Evolutionary conservation across 2,329 filamentous ascomycete genomes (phyloP).

Genomic region (Pochonia chlamydosporia): DNA sequence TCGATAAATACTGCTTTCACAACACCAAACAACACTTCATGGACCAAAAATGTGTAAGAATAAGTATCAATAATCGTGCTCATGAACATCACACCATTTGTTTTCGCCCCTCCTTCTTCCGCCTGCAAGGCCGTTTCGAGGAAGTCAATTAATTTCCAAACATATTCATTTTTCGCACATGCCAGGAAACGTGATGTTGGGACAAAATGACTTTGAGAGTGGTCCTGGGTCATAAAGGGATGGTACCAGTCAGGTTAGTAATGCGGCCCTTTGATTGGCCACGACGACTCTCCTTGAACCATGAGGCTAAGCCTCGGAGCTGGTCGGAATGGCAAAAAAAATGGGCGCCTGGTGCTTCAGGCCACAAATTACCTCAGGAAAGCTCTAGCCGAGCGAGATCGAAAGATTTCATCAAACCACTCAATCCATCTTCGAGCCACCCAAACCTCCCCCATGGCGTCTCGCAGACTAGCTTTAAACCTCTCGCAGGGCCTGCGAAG

Average conservation of each 20-base stretch:
- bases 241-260: conserved; percentile 20
- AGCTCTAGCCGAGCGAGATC: conserved; percentile 39
- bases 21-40: no score
- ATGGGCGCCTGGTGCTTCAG: conserved; percentile 30
- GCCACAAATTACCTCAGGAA: conserved; percentile 38
- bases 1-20: no score
- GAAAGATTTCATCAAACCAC: conserved; percentile 51
- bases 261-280: conserved; percentile 30
- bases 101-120: no score
- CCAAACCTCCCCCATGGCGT: conserved; percentile 71
- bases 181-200: no score
- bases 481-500: conserved; percentile 84
- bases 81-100: no score
- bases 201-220: not conserved
- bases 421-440: conserved; percentile 43
- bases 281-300: not conserved
- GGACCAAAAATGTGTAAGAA: no score
- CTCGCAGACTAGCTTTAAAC: conserved; percentile 93
- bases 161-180: no score
- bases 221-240: not conserved
- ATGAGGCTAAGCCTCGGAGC: conserved; percentile 30
- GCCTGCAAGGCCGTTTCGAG: no score
- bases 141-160: no score
- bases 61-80: no score
- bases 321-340: conserved; percentile 34